Base-by-base conservation (phyloP, 1,139 yeast species). In the Sugiyamaella grinbergsii region DNA sequence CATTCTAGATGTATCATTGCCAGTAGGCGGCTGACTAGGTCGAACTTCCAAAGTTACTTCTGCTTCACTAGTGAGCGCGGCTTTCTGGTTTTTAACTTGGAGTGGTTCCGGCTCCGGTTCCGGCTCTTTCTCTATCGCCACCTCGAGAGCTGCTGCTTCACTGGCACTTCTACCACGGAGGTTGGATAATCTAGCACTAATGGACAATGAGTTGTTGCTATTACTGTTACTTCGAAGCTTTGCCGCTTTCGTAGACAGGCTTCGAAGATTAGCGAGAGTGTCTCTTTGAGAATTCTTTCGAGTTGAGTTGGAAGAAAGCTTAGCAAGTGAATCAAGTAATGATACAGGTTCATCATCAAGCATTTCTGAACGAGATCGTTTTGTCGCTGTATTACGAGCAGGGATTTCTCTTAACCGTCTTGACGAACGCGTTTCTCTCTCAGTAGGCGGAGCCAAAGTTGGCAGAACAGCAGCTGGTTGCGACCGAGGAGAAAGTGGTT, bases 151-250 rank as follows among this genome's bases (percentile, higher is more conserved):
- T 26, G 16, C 22, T 22, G 43, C 43, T 33, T 16, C 26, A 31
- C 19, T 19, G 16, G 8, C 33, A 29, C 19, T 29, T 5, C 44
- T 31, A 6, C 54, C 51, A 10, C 54, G 50, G 10, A 52, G 47
- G 38, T 52, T 46, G n/a, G 54, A 49, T 32, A 52, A 10, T 18
- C 54, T 26, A 15, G 52, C 52, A 29, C 47, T 34, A 22, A 34
- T 34, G 11, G 36, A 28, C 11, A 41, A 22, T 7, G 45, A 22
- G n/a, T 41, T 38, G 3, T 29, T 41, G 10, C 18, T 41, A 26
- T 13, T 19, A 15, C 22, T 26, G 18, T 24, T 20, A 10, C 26
- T 18, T 6, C 33, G 33, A 26, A 26, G 36, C 13, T 40, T 40
- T 40, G 36, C 19, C n/a, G 6, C 24, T 24, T 24, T 23, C 10